phyloP scores from a whole-genome alignment of 2,329 filamentous ascomycete species.

The Westerdykella ornata region DNA sequence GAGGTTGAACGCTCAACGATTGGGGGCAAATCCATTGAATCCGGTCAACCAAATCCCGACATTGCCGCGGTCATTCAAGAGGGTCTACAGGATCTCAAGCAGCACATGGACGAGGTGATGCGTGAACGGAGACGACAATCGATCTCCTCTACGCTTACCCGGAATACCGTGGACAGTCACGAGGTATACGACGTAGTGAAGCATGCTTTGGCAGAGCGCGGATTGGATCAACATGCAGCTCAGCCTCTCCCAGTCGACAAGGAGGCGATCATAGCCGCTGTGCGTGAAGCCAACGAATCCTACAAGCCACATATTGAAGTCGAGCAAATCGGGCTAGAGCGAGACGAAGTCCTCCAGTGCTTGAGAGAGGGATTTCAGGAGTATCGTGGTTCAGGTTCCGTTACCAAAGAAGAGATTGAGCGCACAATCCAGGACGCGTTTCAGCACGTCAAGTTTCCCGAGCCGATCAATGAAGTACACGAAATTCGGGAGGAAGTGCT shows the following conservation, averaged over 20 bases:
- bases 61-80: constrained; percentile 72
- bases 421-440: constrained; percentile 79
- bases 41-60: constrained; percentile 53
- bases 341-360: constrained; percentile 82
- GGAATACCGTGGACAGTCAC: constrained; percentile 65
- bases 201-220: constrained; percentile 59
- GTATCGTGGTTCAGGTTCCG: constrained; percentile 54
- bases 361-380: constrained; percentile 78
- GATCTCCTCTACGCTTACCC: constrained; percentile 55
- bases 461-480: constrained; percentile 60
- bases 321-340: constrained; percentile 81
- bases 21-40: constrained; percentile 38
- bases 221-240: constrained; percentile 41
- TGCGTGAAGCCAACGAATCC: constrained; percentile 85
- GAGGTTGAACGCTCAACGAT: constrained; percentile 50
- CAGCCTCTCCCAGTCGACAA: constrained; percentile 45
- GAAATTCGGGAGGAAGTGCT: constrained; percentile 79
- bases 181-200: constrained; percentile 83
- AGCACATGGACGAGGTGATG: constrained; percentile 75
- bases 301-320: constrained; percentile 92
- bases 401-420: constrained; percentile 78
- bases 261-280: constrained; percentile 79
- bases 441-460: constrained; percentile 70
- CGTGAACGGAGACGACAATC: constrained; percentile 65
- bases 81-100: constrained; percentile 72